These are phyloP conservation scores for Patellaria atrata DNA, from an alignment of 495 filamentous ascomycete genomes.

Conservation along the genomic window DNA sequence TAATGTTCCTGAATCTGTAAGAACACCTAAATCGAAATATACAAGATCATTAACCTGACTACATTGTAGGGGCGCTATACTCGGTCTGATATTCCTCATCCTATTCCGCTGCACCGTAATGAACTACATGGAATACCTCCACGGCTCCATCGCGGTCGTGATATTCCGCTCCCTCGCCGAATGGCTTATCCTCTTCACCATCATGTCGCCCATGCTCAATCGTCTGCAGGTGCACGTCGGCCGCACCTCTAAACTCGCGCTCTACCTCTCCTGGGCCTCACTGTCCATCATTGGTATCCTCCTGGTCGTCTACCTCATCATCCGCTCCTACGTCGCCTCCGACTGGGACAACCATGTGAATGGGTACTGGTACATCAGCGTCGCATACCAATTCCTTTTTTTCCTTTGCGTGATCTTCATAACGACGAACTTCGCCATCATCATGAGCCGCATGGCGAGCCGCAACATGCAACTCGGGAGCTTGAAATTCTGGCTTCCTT, in stretches of 20 bases:
- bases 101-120: constrained; percentile 6
- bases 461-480: no score
- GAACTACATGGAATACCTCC: neutral
- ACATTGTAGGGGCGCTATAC: constrained; percentile 1
- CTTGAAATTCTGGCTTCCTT: no score
- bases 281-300: constrained; percentile 8
- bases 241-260: neutral
- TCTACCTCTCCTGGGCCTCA: constrained; percentile 2
- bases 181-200: constrained; percentile 7
- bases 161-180: constrained; percentile 7
- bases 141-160: constrained; percentile 2
- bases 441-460: no score
- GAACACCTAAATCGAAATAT: neutral
- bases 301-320: neutral
- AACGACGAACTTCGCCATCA: no score
- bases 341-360: no score
- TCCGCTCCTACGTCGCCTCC: constrained; percentile 2
- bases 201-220: constrained; percentile 6
- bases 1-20: constrained; percentile 5
- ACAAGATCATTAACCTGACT: neutral
- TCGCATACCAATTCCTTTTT: no score
- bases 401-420: no score
- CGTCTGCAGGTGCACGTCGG: constrained; percentile 2
- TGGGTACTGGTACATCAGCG: no score
- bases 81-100: constrained; percentile 6